Conservation (phyloP, 2,329 filamentous ascomycete species). For the Herpotrichia juniperi region DNA sequence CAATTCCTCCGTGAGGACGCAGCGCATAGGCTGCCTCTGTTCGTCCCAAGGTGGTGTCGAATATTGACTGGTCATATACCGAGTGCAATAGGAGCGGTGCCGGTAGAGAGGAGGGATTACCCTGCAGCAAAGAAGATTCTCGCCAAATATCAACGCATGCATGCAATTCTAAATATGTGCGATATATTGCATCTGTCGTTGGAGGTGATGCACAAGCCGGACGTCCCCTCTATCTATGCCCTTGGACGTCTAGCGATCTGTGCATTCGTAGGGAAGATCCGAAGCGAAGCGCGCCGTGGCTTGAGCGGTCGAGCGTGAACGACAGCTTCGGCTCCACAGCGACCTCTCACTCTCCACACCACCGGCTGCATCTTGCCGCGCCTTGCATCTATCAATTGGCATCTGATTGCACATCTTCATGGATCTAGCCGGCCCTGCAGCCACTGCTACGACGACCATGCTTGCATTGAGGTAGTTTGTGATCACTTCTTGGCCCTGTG, state of each 20-base stretch:
- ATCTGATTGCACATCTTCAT: slow-evolving; percentile 6
- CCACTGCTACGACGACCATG: slow-evolving; percentile 10
- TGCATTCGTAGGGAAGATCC: slow-evolving; percentile 2
- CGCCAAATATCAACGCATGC: not conserved
- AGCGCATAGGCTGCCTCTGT: slow-evolving; percentile 3
- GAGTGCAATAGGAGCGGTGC: slow-evolving; percentile 2
- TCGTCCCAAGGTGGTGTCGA: slow-evolving; percentile 7
- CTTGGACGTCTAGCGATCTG: slow-evolving; percentile 1
- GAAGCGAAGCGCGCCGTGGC: not conserved
- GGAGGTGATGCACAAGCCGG: not conserved
- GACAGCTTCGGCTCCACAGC: not conserved
- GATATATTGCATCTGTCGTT: not conserved
- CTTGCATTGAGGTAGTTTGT: slow-evolving; percentile 13
- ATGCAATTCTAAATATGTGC: slow-evolving; percentile 11
- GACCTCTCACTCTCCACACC: not conserved
- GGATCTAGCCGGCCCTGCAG: slow-evolving; percentile 21
- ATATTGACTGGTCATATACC: slow-evolving; percentile 8
- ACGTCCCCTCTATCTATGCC: not conserved
- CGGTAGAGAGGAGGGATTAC: not conserved
- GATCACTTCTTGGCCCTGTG: slow-evolving; percentile 13
- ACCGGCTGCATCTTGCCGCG: slow-evolving; percentile 1
- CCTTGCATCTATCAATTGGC: slow-evolving; percentile 13
- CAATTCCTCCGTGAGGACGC: slow-evolving; percentile 17
- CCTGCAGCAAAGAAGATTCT: not conserved
- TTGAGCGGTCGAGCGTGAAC: not conserved